Percentiles rank a stretch among this genome's conserved stretches.
These are phyloP conservation scores for Plasmodium chabaudi DNA, from an alignment of 169 alveolate genomes.

Conservation along the genomic window DNA sequence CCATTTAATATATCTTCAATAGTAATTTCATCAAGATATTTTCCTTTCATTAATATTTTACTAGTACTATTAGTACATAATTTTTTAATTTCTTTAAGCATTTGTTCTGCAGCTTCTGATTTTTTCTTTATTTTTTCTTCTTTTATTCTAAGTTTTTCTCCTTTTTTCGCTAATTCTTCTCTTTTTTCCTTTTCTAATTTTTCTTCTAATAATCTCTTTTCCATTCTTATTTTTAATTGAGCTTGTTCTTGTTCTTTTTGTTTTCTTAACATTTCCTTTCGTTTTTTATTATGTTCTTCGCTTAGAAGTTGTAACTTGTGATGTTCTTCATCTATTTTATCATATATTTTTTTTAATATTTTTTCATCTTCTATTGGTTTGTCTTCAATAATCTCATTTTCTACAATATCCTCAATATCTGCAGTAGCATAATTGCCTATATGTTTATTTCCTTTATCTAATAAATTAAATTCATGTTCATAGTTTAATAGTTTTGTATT, in stretches of 20 bases:
- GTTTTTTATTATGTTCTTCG: conserved; percentile 82
- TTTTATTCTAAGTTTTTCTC: conserved; percentile 81
- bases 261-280: conserved; percentile 84
- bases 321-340: conserved; percentile 75
- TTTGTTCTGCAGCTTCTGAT: conserved; percentile 82
- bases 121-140: conserved; percentile 80
- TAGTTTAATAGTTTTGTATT: conserved; percentile 28
- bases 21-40: conserved; percentile 89
- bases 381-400: conserved; percentile 59
- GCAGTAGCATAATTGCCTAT: conserved; percentile 45
- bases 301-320: conserved; percentile 53
- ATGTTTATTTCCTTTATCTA: conserved; percentile 57
- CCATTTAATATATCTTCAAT: conserved; percentile 91
- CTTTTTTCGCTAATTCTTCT: conserved; percentile 86
- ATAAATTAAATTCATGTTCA: conserved; percentile 66
- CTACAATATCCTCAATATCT: conserved; percentile 51
- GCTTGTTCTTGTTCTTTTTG: conserved; percentile 88
- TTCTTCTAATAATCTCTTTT: conserved; percentile 85
- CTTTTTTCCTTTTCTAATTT: conserved; percentile 86
- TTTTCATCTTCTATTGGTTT: conserved; percentile 75
- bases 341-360: conserved; percentile 52
- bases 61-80: conserved; percentile 83
- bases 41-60: conserved; percentile 89
- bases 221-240: conserved; percentile 88
- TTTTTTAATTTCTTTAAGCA: conserved; percentile 84